Percentiles rank a stretch among this genome's conserved stretches.
Conservation (phyloP, 208 protist species). For the Trypanosoma vivax region DNA sequence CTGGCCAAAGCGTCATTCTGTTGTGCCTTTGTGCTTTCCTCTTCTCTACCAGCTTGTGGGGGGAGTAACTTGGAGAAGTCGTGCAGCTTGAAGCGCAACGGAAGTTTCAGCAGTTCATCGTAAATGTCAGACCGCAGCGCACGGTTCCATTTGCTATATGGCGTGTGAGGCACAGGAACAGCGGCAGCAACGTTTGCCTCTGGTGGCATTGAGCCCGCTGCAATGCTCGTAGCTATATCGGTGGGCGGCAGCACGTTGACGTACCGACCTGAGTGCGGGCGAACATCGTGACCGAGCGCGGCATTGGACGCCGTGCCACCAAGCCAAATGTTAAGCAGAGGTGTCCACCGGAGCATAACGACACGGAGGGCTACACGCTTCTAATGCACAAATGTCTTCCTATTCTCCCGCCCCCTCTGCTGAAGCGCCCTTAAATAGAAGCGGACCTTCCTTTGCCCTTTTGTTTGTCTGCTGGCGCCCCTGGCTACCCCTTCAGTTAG, state of each 20-base stretch:
- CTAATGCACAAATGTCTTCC: neutral
- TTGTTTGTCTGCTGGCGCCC: too few relatives aligned
- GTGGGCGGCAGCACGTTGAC: constrained; percentile 66
- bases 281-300: constrained; percentile 55
- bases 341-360: constrained; percentile 32
- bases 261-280: constrained; percentile 41
- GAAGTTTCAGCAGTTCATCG: constrained; percentile 84
- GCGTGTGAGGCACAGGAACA: constrained; percentile 20
- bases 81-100: constrained; percentile 73
- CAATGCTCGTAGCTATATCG: constrained; percentile 17
- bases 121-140: constrained; percentile 70
- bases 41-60: neutral
- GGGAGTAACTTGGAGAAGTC: constrained; percentile 49
- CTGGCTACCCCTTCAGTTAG: too few relatives aligned
- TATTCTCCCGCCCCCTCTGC: neutral
- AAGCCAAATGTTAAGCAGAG: constrained; percentile 41
- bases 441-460: too few relatives aligned
- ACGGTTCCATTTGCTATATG: constrained; percentile 43
- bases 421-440: too few relatives aligned
- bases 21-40: neutral
- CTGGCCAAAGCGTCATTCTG: neutral
- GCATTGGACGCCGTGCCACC: constrained; percentile 47
- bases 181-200: constrained; percentile 30
- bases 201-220: constrained; percentile 24
- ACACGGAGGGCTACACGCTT: neutral